Conservation (phyloP, 768 basidiomycete species). For the Agaricus blazei region DNA sequence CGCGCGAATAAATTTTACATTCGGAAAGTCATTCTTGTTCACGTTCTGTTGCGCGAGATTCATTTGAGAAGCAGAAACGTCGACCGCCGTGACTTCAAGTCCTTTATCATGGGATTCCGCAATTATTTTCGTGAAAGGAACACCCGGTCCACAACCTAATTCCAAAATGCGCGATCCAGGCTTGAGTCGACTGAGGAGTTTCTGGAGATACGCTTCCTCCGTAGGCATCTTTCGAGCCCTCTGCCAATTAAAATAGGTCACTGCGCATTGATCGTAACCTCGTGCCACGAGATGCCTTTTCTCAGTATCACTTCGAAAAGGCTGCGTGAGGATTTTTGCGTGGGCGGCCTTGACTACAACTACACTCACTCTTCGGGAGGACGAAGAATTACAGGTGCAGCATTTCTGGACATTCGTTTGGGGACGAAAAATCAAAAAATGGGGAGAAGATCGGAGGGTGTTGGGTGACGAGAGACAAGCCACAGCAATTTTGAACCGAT, state of each 20-base stretch:
- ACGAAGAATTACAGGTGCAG: too few relatives aligned
- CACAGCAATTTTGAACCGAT: too few relatives aligned
- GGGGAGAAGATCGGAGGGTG: too few relatives aligned
- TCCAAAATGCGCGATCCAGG: constrained; percentile 19
- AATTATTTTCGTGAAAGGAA: constrained; percentile 19
- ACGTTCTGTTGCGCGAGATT: constrained; percentile 19
- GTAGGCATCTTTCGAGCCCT: constrained; percentile 17
- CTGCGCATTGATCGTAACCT: constrained; percentile 15
- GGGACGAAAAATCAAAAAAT: too few relatives aligned
- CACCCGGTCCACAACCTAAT: constrained; percentile 25
- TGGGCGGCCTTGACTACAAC: too few relatives aligned
- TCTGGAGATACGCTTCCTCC: constrained; percentile 15
- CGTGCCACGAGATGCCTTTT: constrained; percentile 1
- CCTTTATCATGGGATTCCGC: constrained; percentile 13
- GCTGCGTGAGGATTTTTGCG: too few relatives aligned
- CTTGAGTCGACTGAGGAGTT: constrained; percentile 15
- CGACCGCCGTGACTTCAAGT: constrained; percentile 20
- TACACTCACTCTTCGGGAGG: too few relatives aligned
- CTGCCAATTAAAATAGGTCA: constrained; percentile 15
- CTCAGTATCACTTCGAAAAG: neutral
- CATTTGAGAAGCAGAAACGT: constrained; percentile 24
- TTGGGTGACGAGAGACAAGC: too few relatives aligned
- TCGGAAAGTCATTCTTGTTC: constrained; percentile 1
- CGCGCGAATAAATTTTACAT: constrained; percentile 19
- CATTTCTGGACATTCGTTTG: too few relatives aligned